These are phyloP conservation scores for Volutella citrinella DNA, from an alignment of 2,329 filamentous ascomycete species.

Conservation along the genomic window DNA sequence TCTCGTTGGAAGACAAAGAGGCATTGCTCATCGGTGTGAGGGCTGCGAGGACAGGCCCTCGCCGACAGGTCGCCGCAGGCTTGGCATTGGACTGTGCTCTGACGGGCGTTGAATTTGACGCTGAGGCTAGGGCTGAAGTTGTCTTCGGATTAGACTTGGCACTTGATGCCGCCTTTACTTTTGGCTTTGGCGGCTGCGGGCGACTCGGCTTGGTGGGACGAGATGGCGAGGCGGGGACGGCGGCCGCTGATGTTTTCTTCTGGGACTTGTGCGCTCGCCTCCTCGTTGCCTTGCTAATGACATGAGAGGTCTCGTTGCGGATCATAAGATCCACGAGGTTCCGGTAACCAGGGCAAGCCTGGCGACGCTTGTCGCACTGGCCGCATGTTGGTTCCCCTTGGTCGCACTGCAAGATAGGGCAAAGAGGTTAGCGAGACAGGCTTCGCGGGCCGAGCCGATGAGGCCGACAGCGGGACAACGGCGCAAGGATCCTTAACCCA, in stretches of 20 bases:
- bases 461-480: constrained; percentile 1
- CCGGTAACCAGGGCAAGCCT: constrained; percentile 53
- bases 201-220: no score
- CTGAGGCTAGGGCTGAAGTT: no score
- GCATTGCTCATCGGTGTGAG: constrained; percentile 20
- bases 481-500: no score
- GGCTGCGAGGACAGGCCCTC: constrained; percentile 21
- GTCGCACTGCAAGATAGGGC: constrained; percentile 43
- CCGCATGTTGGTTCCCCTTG: constrained; percentile 49
- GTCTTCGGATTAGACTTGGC: no score
- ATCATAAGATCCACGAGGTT: constrained; percentile 57
- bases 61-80: no score
- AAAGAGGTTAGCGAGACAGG: constrained; percentile 7
- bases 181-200: no score
- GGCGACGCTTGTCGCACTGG: constrained; percentile 52
- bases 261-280: constrained; percentile 22
- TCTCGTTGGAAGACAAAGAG: constrained; percentile 22
- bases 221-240: constrained; percentile 15
- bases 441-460: constrained; percentile 1
- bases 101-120: no score
- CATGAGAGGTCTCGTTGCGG: constrained; percentile 53
- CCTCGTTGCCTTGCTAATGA: constrained; percentile 50
- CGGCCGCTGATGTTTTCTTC: constrained; percentile 21
- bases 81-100: no score
- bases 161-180: no score